phyloP scores from a whole-genome alignment of 225 moss, liverwort and hornwort species.

The Asterella californica region DNA sequence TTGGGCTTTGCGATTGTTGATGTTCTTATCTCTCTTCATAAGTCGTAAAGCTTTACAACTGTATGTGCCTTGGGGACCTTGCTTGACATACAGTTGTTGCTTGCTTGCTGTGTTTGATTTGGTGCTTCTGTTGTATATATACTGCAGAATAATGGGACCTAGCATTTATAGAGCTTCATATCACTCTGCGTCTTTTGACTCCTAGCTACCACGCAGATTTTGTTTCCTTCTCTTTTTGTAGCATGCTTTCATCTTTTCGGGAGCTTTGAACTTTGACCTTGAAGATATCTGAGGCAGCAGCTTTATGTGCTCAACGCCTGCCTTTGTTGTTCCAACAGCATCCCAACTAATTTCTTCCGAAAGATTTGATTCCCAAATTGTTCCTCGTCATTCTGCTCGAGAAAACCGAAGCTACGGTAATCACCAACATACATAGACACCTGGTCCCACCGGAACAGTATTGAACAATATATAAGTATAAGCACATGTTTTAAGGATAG shows the following conservation, averaged over 20 bases:
- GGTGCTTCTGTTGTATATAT: neutral
- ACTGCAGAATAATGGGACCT: neutral
- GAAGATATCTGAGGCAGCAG: too few relatives aligned
- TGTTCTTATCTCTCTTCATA: neutral
- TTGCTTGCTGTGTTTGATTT: too few relatives aligned
- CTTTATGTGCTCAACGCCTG: neutral
- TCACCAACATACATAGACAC: neutral
- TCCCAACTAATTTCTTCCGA: neutral
- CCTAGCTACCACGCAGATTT: neutral
- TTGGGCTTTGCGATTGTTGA: neutral
- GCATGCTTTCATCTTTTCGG: neutral
- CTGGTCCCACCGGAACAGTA: too few relatives aligned
- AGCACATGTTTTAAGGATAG: too few relatives aligned
- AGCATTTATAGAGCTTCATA: conserved; percentile 1
- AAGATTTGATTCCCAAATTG: conserved; percentile 1
- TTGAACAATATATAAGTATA: too few relatives aligned
- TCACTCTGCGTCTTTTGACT: neutral
- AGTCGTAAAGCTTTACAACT: conserved; percentile 6
- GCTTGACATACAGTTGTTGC: neutral
- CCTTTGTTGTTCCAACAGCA: neutral
- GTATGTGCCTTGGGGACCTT: neutral
- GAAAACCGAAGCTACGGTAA: neutral
- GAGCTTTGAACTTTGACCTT: neutral
- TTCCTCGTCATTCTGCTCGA: neutral
- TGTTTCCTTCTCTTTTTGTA: too few relatives aligned